A percentile compares a stretch with the other conserved stretches of the same genome.
phyloP scores from a whole-genome alignment of 352 stramenopile species.

The Phytophthora capsici region DNA sequence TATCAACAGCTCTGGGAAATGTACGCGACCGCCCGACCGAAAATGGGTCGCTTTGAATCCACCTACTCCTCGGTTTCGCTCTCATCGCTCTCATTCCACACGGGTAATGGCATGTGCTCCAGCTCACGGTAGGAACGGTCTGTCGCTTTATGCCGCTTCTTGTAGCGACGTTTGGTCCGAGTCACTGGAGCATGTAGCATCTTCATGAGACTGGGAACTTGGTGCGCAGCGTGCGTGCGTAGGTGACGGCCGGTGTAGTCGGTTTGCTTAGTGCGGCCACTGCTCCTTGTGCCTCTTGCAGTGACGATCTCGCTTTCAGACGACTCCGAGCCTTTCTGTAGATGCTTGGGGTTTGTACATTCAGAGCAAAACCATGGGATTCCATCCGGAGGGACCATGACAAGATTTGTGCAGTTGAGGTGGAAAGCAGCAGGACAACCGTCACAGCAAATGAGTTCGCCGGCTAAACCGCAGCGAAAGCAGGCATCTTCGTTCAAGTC shows the following conservation, averaged over 20 bases:
- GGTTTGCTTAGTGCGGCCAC: constrained; percentile 11
- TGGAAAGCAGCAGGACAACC: constrained; percentile 81
- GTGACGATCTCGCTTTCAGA: constrained; percentile 11
- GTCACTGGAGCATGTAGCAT: constrained; percentile 57
- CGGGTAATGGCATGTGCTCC: constrained; percentile 64
- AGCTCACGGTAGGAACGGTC: constrained; percentile 69
- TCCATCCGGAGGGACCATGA: constrained; percentile 52
- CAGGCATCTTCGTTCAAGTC: constrained; percentile 86
- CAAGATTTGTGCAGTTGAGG: constrained; percentile 77
- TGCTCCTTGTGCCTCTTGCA: constrained; percentile 26
- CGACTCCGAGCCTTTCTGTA: constrained; percentile 32
- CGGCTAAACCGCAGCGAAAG: constrained; percentile 71
- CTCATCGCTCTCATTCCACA: constrained; percentile 50
- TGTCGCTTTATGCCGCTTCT: constrained; percentile 57
- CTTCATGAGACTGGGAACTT: constrained; percentile 67
- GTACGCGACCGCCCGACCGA: constrained; percentile 6
- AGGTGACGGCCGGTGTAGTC: constrained; percentile 45
- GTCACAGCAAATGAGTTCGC: constrained; percentile 85
- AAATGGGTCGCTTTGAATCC: constrained; percentile 13
- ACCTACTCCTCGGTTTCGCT: constrained; percentile 34
- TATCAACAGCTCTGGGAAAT: constrained; percentile 13
- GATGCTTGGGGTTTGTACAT: constrained; percentile 61
- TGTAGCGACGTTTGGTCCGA: constrained; percentile 51
- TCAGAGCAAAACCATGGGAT: constrained; percentile 77
- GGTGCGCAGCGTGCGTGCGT: constrained; percentile 45